A percentile compares a stretch with the other conserved stretches of the same genome.
Evolutionary conservation across 805 yeast genomes (phyloP).

Genomic region (Saccharomycopsis sp.): DNA sequence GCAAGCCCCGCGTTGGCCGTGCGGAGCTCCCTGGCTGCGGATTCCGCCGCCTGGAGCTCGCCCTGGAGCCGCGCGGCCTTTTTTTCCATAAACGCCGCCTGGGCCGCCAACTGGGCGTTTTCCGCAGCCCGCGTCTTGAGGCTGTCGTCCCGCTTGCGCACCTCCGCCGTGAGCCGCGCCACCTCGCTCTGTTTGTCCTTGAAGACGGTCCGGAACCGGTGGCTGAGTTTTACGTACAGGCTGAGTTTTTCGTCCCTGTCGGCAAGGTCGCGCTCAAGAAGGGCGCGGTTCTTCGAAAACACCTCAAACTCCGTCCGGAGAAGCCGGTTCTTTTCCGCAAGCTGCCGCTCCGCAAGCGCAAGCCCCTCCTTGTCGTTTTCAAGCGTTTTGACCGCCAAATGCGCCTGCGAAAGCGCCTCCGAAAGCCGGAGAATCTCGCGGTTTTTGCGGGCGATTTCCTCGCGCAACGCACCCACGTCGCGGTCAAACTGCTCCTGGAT

Average conservation of each 20-base stretch:
- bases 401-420: slow-evolving; percentile 11
- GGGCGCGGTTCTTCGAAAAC: slow-evolving; percentile 17
- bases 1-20: background rate
- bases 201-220: slow-evolving; percentile 21
- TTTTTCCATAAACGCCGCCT: slow-evolving; percentile 11
- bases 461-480: slow-evolving; percentile 16
- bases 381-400: slow-evolving; percentile 4
- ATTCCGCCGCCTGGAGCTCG: background rate
- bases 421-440: slow-evolving; percentile 8
- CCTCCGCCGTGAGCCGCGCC: slow-evolving; percentile 9
- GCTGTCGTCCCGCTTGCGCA: slow-evolving; percentile 1
- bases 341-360: slow-evolving; percentile 19
- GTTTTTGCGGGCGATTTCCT: slow-evolving; percentile 19
- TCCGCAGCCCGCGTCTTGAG: slow-evolving; percentile 15
- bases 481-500: slow-evolving; percentile 22
- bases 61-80: background rate
- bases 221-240: slow-evolving; percentile 14
- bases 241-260: slow-evolving; percentile 16
- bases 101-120: slow-evolving; percentile 9
- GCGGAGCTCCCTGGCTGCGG: slow-evolving; percentile 9
- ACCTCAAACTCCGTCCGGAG: slow-evolving; percentile 22
- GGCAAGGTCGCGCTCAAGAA: slow-evolving; percentile 8
- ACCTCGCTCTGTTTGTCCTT: slow-evolving; percentile 18
- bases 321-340: slow-evolving; percentile 20
- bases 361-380: slow-evolving; percentile 13